phyloP scores from a whole-genome alignment of 495 filamentous ascomycete genomes.

The Talaromyces borbonicus region DNA sequence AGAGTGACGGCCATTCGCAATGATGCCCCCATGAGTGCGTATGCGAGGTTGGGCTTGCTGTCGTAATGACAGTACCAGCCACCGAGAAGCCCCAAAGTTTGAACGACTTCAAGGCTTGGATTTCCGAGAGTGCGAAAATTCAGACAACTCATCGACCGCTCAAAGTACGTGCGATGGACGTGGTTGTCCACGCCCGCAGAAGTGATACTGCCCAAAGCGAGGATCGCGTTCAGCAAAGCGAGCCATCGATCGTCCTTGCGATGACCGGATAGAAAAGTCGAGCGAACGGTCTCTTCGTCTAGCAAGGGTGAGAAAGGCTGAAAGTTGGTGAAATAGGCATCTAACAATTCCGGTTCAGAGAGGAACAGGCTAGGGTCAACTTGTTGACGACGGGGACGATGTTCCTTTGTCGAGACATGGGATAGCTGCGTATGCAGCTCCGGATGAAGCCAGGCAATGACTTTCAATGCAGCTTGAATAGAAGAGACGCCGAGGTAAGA shows the following conservation, averaged over 20 bases:
- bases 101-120: constrained; percentile 55
- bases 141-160: constrained; percentile 57
- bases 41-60: constrained; percentile 67
- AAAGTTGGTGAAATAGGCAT: constrained; percentile 68
- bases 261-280: constrained; percentile 57
- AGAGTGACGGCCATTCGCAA: constrained; percentile 48
- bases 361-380: constrained; percentile 33
- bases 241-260: constrained; percentile 66
- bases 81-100: constrained; percentile 60
- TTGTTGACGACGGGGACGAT: constrained; percentile 38
- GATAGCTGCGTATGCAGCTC: constrained; percentile 48
- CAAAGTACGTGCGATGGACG: constrained; percentile 64
- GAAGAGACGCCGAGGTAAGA: constrained; percentile 79
- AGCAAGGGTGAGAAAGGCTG: constrained; percentile 70
- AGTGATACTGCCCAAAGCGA: constrained; percentile 67
- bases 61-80: constrained; percentile 76
- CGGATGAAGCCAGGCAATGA: constrained; percentile 69
- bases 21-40: constrained; percentile 30
- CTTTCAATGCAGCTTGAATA: constrained; percentile 69
- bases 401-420: constrained; percentile 23
- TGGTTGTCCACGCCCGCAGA: constrained; percentile 60
- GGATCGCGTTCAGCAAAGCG: constrained; percentile 68
- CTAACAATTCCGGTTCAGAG: constrained; percentile 51
- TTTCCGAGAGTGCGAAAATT: constrained; percentile 50
- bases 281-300: constrained; percentile 64